A percentile compares a stretch with the other conserved stretches of the same genome.
These are phyloP conservation scores for Nakazawaea ishiwadae DNA, from an alignment of 805 yeast genomes.

Conservation along the genomic window DNA sequence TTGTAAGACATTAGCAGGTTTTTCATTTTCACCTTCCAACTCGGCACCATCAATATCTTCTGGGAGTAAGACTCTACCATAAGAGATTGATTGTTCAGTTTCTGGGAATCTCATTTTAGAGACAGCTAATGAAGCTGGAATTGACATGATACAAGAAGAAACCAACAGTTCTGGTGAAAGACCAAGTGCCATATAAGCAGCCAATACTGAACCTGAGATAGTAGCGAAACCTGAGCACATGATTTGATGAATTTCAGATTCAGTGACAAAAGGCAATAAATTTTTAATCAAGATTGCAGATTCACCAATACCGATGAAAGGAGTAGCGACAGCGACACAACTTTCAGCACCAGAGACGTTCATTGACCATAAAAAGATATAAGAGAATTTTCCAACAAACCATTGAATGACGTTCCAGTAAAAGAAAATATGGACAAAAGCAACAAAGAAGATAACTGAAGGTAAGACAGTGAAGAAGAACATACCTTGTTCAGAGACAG, in stretches of 20 bases:
- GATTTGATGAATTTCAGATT: conserved; percentile 53
- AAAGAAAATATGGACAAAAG: conserved; percentile 55
- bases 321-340: conserved; percentile 62
- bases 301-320: conserved; percentile 64
- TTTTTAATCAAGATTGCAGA: conserved; percentile 57
- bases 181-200: conserved; percentile 58
- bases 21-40: conserved; percentile 26
- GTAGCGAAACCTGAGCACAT: conserved; percentile 62
- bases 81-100: conserved; percentile 47
- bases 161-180: conserved; percentile 58
- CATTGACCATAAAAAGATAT: conserved; percentile 55
- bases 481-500: conserved; percentile 34
- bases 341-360: conserved; percentile 60
- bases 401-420: conserved; percentile 60
- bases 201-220: conserved; percentile 59
- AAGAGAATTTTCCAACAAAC: conserved; percentile 51
- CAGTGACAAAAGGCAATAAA: conserved; percentile 52
- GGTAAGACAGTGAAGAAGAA: conserved; percentile 58
- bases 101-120: conserved; percentile 61
- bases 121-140: conserved; percentile 58
- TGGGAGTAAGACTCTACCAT: conserved; percentile 42
- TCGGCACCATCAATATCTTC: conserved; percentile 31
- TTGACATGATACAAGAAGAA: conserved; percentile 64
- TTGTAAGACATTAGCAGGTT: conserved; percentile 48
- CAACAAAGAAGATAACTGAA: conserved; percentile 59